These are phyloP conservation scores for Phytophthora syringae DNA, from an alignment of 352 stramenopile species.

Conservation along the genomic window DNA sequence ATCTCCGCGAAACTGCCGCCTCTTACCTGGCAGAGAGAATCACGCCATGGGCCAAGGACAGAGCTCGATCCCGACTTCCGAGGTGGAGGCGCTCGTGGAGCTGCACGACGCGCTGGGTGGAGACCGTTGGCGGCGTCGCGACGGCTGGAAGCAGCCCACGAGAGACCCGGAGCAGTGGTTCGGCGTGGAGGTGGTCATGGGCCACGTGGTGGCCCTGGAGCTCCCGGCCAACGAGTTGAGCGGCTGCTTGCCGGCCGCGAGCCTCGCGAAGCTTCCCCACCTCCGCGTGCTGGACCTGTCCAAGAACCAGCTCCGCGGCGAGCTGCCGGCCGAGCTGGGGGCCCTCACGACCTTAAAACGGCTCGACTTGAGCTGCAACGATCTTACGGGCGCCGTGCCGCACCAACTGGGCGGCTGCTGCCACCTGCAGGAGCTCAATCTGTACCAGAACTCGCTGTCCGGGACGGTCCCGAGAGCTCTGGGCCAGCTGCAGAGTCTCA, in stretches of 20 bases:
- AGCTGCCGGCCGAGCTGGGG: constrained; percentile 63
- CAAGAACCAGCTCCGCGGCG: constrained; percentile 79
- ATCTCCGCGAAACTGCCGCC: constrained; percentile 30
- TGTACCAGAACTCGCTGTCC: constrained; percentile 82
- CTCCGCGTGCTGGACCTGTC: constrained; percentile 81
- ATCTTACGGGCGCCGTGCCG: constrained; percentile 62
- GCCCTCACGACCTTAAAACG: constrained; percentile 57
- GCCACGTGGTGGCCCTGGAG: constrained; percentile 80
- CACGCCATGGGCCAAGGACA: constrained; percentile 79
- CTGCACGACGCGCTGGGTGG: constrained; percentile 75
- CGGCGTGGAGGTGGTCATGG: constrained; percentile 71
- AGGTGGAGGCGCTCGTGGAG: constrained; percentile 73
- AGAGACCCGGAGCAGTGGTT: constrained; percentile 83
- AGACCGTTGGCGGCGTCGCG: constrained; percentile 72
- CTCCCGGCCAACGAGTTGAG: constrained; percentile 69
- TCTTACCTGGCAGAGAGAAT: too few species aligned
- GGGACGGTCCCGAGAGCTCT: constrained; percentile 63
- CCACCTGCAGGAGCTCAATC: constrained; percentile 75
- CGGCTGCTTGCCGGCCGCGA: constrained; percentile 41
- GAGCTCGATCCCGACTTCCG: constrained; percentile 74
- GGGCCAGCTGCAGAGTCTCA: constrained; percentile 61
- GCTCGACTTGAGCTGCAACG: constrained; percentile 86
- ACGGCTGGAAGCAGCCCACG: constrained; percentile 80
- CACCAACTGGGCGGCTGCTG: constrained; percentile 53
- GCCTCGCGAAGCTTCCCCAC: constrained; percentile 64